Evolutionary conservation across 176 grass and related monocot species (phyloP).

Genomic region (Oropetium thomaeum): DNA sequence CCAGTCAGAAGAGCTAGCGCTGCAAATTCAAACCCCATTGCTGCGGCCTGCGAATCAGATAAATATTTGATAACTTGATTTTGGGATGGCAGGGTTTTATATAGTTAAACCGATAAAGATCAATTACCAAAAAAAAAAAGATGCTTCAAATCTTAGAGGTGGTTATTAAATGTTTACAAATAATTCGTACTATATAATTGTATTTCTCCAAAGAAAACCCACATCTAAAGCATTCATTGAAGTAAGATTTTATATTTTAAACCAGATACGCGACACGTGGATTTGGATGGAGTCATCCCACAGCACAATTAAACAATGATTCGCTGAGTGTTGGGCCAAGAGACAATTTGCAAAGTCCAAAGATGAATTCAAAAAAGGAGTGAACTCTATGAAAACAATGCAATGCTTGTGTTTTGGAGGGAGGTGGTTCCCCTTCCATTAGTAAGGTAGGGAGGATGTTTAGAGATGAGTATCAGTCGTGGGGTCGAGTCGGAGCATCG

Average conservation of each 20-base stretch:
- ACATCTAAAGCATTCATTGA: neutral
- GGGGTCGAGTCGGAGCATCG: no score
- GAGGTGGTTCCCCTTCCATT: no score
- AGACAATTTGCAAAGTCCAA: no score
- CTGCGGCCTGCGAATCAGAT: neutral
- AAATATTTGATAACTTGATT: neutral
- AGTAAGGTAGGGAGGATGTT: no score
- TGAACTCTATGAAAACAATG: no score
- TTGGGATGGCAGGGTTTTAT: neutral
- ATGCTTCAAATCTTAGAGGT: neutral
- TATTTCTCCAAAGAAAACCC: neutral
- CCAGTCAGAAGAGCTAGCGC: neutral
- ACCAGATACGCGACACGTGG: neutral
- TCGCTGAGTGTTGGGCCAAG: no score
- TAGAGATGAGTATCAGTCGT: no score
- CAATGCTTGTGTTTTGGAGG: no score
- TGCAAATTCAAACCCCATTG: conserved; percentile 16
- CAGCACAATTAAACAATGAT: no score
- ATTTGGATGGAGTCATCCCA: no score
- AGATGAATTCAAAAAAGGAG: no score
- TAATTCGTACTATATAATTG: neutral
- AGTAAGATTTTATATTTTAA: neutral
- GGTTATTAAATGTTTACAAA: neutral
- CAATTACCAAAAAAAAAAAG: neutral
- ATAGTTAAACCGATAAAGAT: neutral